Evolutionary conservation across 805 yeast species (phyloP).

Genomic region (Blastobotrys americana): DNA sequence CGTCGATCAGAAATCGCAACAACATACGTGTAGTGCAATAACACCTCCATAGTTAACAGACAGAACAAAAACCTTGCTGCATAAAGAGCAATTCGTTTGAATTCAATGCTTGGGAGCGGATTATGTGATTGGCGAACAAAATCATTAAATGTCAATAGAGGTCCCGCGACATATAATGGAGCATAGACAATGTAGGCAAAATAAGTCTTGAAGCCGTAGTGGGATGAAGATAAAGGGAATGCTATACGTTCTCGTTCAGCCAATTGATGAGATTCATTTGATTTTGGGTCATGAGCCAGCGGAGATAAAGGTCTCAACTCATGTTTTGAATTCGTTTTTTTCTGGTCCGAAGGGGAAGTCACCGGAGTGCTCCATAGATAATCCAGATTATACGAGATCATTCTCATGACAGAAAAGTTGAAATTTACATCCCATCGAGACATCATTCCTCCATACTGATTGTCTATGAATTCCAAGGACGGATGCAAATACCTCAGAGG

Average conservation of each 20-base stretch:
- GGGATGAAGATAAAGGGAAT: constrained; percentile 46
- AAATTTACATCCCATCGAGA: constrained; percentile 93
- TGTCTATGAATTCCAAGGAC: constrained; percentile 47
- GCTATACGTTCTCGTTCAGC: constrained; percentile 60
- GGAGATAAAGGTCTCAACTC: no score
- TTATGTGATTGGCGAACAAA: constrained; percentile 58
- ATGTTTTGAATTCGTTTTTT: constrained; percentile 11
- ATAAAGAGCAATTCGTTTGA: constrained; percentile 49
- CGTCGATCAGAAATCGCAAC: constrained; percentile 85
- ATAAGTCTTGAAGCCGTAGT: constrained; percentile 60
- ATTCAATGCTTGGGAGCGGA: constrained; percentile 52
- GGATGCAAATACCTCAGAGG: constrained; percentile 41
- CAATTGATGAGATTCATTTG: constrained; percentile 3
- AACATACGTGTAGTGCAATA: constrained; percentile 83
- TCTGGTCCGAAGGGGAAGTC: constrained; percentile 5
- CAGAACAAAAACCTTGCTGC: constrained; percentile 65
- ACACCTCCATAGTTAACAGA: constrained; percentile 77
- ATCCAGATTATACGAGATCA: constrained; percentile 79
- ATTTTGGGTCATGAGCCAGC: constrained; percentile 11
- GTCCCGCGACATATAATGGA: constrained; percentile 93
- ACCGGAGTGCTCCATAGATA: constrained; percentile 31
- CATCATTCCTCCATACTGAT: constrained; percentile 68
- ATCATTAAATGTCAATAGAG: constrained; percentile 88
- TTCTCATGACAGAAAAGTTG: constrained; percentile 79
- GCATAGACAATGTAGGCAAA: constrained; percentile 74